These are phyloP conservation scores for Ilex aquifolium DNA, from an alignment of 257 asterid species.

Conservation along the genomic window DNA sequence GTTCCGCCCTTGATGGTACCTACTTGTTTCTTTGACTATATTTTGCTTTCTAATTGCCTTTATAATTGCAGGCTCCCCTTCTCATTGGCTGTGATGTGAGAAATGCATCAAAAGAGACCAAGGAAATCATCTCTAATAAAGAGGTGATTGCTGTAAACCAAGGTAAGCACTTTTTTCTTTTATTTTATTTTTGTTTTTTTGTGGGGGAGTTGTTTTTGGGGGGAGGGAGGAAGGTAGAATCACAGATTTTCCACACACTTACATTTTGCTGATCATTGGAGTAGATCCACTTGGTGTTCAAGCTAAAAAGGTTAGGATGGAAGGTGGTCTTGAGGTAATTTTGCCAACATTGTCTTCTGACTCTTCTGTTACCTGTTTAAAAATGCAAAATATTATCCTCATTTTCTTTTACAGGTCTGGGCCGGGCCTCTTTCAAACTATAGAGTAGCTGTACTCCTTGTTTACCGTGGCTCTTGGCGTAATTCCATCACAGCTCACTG, in stretches of 20 bases:
- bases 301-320: constrained; percentile 82
- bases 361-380: not conserved
- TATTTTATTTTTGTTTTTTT: no score
- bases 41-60: not conserved
- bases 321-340: constrained; percentile 72
- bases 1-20: not conserved
- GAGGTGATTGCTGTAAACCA: constrained; percentile 81
- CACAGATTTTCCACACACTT: no score
- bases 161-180: constrained; percentile 39
- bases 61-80: constrained; percentile 62
- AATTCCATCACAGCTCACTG: constrained; percentile 51
- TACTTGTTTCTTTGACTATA: not conserved
- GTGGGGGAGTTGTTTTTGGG: no score
- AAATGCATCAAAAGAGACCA: constrained; percentile 39
- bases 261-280: not conserved
- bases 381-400: not conserved
- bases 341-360: not conserved
- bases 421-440: constrained; percentile 79
- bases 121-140: constrained; percentile 54
- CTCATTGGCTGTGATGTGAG: constrained; percentile 86
- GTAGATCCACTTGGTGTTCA: constrained; percentile 75
- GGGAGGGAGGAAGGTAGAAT: no score
- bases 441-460: constrained; percentile 62
- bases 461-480: constrained; percentile 48
- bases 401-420: constrained; percentile 49